These are phyloP conservation scores for Mortierella polycephala DNA, from an alignment of 371 early-diverging fungal species.

Conservation along the genomic window DNA sequence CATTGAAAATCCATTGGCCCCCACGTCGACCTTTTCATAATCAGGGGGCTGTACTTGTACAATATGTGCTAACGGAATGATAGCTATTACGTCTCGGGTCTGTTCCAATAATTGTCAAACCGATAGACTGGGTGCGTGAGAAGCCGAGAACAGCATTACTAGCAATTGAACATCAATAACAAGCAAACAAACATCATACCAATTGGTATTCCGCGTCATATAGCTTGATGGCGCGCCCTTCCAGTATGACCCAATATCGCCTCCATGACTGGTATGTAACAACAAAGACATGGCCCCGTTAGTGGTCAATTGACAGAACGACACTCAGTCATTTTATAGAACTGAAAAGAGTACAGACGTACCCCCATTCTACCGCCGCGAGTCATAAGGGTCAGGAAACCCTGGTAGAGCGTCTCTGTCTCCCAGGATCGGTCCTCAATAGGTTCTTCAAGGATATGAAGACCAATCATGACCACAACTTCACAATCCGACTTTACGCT, in stretches of 20 bases:
- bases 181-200: slow-evolving; percentile 9
- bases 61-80: slow-evolving; percentile 24
- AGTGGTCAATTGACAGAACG: neutral
- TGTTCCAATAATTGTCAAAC: neutral
- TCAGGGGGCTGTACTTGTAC: slow-evolving; percentile 36
- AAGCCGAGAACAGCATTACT: neutral
- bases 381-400: slow-evolving; percentile 46
- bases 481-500: slow-evolving; percentile 34
- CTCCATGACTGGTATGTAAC: slow-evolving; percentile 29
- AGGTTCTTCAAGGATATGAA: slow-evolving; percentile 45
- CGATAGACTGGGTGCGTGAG: neutral
- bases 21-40: slow-evolving; percentile 44
- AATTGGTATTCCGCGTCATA: slow-evolving; percentile 49
- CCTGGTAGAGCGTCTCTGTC: slow-evolving; percentile 30
- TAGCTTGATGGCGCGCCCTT: slow-evolving; percentile 39
- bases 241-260: slow-evolving; percentile 44
- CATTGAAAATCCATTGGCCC: slow-evolving; percentile 36
- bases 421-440: slow-evolving; percentile 45
- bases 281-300: neutral
- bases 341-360: slow-evolving; percentile 1
- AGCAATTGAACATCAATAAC: neutral
- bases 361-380: slow-evolving; percentile 38
- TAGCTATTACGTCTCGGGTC: slow-evolving; percentile 37
- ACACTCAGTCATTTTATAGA: too few species aligned
- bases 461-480: slow-evolving; percentile 38